phyloP scores from a whole-genome alignment of 148 eudicot species.

The Heliosperma pusillum region DNA sequence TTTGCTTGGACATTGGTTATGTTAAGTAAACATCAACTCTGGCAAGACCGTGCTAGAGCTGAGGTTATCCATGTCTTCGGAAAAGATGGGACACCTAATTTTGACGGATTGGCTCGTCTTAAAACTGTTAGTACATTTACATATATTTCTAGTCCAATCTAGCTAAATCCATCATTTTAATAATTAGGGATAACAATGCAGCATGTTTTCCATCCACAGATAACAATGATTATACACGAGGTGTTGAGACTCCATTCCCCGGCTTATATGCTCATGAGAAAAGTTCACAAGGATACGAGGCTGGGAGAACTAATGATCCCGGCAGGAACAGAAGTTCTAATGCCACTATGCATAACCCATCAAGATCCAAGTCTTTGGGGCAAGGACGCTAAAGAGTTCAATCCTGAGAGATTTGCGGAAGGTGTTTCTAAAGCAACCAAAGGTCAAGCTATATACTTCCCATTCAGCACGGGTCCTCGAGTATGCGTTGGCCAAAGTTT shows the following conservation, averaged over 20 bases:
- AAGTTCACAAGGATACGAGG: slow-evolving; percentile 26
- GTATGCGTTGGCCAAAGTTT: slow-evolving; percentile 29
- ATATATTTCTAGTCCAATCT: no score
- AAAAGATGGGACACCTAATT: slow-evolving; percentile 13
- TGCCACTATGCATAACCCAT: slow-evolving; percentile 20
- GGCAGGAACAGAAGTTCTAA: slow-evolving; percentile 12
- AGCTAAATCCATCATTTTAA: no score
- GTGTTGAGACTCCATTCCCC: slow-evolving; percentile 15
- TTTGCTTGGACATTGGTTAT: slow-evolving; percentile 31
- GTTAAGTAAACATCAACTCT: slow-evolving; percentile 14
- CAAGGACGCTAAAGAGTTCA: slow-evolving; percentile 27
- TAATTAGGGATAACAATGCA: no score
- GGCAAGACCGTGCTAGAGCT: slow-evolving; percentile 3
- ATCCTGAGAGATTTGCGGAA: slow-evolving; percentile 31
- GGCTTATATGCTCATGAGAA: slow-evolving; percentile 17
- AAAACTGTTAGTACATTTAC: slow-evolving; percentile 18
- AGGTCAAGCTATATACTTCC: slow-evolving; percentile 17
- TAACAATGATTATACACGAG: slow-evolving; percentile 19
- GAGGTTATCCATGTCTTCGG: slow-evolving; percentile 9
- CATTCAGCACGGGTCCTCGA: slow-evolving; percentile 32
- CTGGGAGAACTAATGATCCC: slow-evolving; percentile 22
- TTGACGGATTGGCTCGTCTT: slow-evolving; percentile 24
- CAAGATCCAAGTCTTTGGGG: slow-evolving; percentile 30
- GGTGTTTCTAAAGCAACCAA: slow-evolving; percentile 30
- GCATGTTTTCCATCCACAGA: neutral